A percentile compares a stretch with the other conserved stretches of the same genome.
phyloP scores from a whole-genome alignment of 768 basidiomycete species.

The Lepiota venenata region DNA sequence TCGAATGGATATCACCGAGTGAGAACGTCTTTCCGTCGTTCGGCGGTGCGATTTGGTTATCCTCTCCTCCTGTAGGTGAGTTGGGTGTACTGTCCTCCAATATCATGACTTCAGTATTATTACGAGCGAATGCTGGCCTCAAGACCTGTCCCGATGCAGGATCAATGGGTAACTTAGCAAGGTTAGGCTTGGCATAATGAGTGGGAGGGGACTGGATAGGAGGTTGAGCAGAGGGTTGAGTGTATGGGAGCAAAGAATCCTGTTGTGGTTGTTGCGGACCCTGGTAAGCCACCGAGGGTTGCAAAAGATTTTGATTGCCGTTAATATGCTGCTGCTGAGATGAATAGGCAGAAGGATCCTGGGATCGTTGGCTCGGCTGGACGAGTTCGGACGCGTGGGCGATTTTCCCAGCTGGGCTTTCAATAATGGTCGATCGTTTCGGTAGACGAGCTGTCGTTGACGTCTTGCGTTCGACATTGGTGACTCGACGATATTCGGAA shows the following conservation, averaged over 20 bases:
- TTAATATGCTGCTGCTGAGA: constrained; percentile 5
- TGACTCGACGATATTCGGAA: constrained; percentile 92
- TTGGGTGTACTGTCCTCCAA: constrained; percentile 77
- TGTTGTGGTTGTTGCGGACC: constrained; percentile 18
- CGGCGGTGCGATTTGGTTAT: constrained; percentile 24
- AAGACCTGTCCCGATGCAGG: constrained; percentile 43
- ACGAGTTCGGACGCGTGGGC: constrained; percentile 67
- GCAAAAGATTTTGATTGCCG: neutral
- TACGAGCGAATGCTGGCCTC: constrained; percentile 69
- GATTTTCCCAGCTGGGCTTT: constrained; percentile 87
- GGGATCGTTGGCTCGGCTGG: constrained; percentile 2
- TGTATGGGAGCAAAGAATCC: constrained; percentile 16
- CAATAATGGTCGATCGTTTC: constrained; percentile 92
- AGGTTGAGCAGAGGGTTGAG: constrained; percentile 23
- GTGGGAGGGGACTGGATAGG: constrained; percentile 33
- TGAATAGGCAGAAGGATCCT: constrained; percentile 2
- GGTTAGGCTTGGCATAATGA: constrained; percentile 32
- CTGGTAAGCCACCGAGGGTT: constrained; percentile 4
- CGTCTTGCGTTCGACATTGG: constrained; percentile 83
- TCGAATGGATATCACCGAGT: constrained; percentile 89
- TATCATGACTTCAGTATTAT: constrained; percentile 86
- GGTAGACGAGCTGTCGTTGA: constrained; percentile 91
- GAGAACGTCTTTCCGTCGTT: constrained; percentile 44
- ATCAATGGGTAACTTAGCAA: constrained; percentile 39
- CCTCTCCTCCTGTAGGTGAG: constrained; percentile 56